phyloP scores from a whole-genome alignment of 768 basidiomycete genomes.

The Mycena pura region DNA sequence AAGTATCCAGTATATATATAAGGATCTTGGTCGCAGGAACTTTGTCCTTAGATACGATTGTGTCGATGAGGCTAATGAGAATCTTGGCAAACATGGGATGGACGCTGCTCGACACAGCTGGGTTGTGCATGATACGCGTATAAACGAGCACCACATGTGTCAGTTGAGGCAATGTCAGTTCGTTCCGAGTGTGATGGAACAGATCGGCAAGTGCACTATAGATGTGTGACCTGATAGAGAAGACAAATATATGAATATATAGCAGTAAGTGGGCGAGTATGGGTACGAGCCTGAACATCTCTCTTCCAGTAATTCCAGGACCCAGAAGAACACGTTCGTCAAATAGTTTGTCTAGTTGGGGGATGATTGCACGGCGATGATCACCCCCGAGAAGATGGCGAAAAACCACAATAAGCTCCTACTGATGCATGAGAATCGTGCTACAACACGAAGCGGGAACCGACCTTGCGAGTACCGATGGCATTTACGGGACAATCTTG shows the following conservation, averaged over 20 bases:
- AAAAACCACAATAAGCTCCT: conserved; percentile 94
- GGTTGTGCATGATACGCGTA: conserved; percentile 88
- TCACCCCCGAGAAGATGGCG: conserved; percentile 86
- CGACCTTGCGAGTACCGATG: conserved; percentile 80
- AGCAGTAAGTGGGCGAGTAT: neutral
- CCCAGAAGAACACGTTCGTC: conserved; percentile 92
- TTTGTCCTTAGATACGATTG: conserved; percentile 79
- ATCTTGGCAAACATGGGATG: conserved; percentile 94
- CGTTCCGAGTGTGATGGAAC: conserved; percentile 87
- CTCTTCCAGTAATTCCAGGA: conserved; percentile 80
- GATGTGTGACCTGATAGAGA: conserved; percentile 64
- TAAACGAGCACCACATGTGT: conserved; percentile 82
- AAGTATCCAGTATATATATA: conserved; percentile 78
- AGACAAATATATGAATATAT: conserved; percentile 16
- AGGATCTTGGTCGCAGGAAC: conserved; percentile 69
- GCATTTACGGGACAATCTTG: conserved; percentile 93
- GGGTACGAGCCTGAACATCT: conserved; percentile 73
- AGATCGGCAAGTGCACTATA: conserved; percentile 93
- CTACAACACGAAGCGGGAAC: conserved; percentile 6
- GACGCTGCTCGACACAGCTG: conserved; percentile 76
- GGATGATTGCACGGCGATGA: conserved; percentile 78
- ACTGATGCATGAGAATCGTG: conserved; percentile 23
- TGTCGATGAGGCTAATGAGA: conserved; percentile 88
- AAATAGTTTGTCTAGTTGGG: conserved; percentile 87
- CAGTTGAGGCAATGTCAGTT: conserved; percentile 79